Conservation (phyloP, 805 yeast species). For the Kazachstania psychrophila region DNA sequence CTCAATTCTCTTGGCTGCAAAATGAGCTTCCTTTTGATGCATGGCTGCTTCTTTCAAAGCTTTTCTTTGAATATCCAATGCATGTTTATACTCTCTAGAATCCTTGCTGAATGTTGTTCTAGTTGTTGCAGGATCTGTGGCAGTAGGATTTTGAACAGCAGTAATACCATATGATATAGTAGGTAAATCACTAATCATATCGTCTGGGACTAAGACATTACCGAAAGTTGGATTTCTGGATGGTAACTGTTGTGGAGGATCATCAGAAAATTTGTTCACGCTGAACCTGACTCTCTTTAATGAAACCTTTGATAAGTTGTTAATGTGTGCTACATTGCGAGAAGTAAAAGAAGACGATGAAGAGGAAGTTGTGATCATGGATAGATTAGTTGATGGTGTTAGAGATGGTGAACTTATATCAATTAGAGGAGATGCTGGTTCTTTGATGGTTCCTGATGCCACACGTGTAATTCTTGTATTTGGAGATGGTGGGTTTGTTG, state of each 20-base stretch:
- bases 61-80: slow-evolving; percentile 47
- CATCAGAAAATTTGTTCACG: slow-evolving; percentile 57
- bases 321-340: no score
- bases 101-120: slow-evolving; percentile 20
- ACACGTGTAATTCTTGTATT: not conserved
- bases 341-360: no score
- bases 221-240: slow-evolving; percentile 75
- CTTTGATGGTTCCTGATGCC: not conserved
- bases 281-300: slow-evolving; percentile 69
- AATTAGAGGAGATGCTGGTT: not conserved
- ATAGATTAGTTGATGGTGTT: not conserved
- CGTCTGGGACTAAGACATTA: slow-evolving; percentile 64
- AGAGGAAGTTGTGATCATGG: not conserved
- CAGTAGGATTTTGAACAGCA: slow-evolving; percentile 34
- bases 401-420: not conserved
- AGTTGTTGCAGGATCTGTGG: slow-evolving; percentile 6
- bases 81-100: slow-evolving; percentile 40
- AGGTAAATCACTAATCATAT: slow-evolving; percentile 47
- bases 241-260: slow-evolving; percentile 93
- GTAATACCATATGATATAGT: slow-evolving; percentile 58
- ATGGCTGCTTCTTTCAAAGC: slow-evolving; percentile 53
- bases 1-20: slow-evolving; percentile 60
- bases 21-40: slow-evolving; percentile 70
- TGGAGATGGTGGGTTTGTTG: not conserved
- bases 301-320: slow-evolving; percentile 17